These are phyloP conservation scores for Cnidoscolus chayamansa DNA, from an alignment of 441 rosid species.

Conservation along the genomic window DNA sequence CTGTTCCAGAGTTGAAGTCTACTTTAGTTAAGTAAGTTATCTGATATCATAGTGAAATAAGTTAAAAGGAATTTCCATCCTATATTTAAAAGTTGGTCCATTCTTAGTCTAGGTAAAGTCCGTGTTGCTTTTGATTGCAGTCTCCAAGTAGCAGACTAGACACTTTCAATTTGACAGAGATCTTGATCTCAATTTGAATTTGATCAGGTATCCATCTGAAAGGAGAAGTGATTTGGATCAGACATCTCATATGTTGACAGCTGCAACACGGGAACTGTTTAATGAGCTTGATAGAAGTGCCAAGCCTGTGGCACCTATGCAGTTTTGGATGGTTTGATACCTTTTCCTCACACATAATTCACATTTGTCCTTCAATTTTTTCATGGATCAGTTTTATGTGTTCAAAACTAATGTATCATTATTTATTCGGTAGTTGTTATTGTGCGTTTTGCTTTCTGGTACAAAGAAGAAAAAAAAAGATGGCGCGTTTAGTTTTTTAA, in stretches of 20 bases:
- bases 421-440: conserved; percentile 1
- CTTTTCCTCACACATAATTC: neutral
- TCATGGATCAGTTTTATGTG: neutral
- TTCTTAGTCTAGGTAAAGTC: neutral
- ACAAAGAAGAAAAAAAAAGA: neutral
- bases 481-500: conserved; percentile 7
- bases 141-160: neutral
- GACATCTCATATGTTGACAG: conserved; percentile 82
- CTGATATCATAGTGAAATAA: neutral
- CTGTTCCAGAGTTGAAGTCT: conserved; percentile 90
- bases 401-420: neutral
- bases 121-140: neutral
- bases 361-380: conserved; percentile 6
- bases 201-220: conserved; percentile 61
- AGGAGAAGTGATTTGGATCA: conserved; percentile 75
- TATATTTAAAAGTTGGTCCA: too few species aligned
- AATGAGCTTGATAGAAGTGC: conserved; percentile 80
- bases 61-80: too few species aligned
- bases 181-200: conserved; percentile 6
- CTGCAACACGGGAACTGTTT: conserved; percentile 81
- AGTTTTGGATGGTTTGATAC: conserved; percentile 83
- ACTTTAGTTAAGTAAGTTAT: conserved; percentile 54
- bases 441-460: neutral
- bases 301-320: conserved; percentile 86
- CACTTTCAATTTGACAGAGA: conserved; percentile 16